Base-by-base conservation (phyloP, 768 basidiomycete species). In the Austroboletus festivus region DNA sequence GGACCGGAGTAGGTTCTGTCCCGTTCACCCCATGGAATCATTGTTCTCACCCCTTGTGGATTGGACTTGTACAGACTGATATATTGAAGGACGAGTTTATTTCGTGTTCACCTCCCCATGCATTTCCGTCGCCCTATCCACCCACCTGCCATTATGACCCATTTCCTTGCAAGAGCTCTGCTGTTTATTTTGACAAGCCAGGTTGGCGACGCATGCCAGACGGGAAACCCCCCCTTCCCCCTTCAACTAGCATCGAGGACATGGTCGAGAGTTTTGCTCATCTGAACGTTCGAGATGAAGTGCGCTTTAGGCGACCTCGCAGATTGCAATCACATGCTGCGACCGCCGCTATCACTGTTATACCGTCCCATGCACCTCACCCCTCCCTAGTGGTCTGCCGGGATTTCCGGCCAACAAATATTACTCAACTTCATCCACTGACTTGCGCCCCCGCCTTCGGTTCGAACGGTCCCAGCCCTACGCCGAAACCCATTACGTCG, bases 81-180 rank as follows among this genome's bases (percentile, higher is more conserved):
- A 0, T 16, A 4, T 20, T 9, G 0, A 26, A 38, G 16, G 20
- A 50, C 3, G 18, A 5, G 0, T 45, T 59, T 12, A 0, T 5
- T 1, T 44, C 35, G 4, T 12, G 41, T 22, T n/a, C 59, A 1
- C 59, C 59, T 7, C 33, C 22, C 1, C 59, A 60, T 15, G 52
- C 50, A 0, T 60, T 61, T 38, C 59, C 59, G 0, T 54, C 52
- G 0, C 1, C 24, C 8, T 60, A 60, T 31, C 59, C 59, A 8
- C 48, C 52, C 0, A 42, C 3, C 2, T 61, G 59, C 19, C 10
- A 5, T 37, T 47, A 61, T 5, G 50, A 60, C 23, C 59, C 59
- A 12, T 60, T 60, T 4, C 59, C 50, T 0, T 55, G 52, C 46
- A 58, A 58, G 48, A 34, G 20, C 2, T 34, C 52, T 0, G n/a